These are phyloP conservation scores for Aspergillus latus DNA, from an alignment of 2,329 filamentous ascomycete species.

Conservation along the genomic window DNA sequence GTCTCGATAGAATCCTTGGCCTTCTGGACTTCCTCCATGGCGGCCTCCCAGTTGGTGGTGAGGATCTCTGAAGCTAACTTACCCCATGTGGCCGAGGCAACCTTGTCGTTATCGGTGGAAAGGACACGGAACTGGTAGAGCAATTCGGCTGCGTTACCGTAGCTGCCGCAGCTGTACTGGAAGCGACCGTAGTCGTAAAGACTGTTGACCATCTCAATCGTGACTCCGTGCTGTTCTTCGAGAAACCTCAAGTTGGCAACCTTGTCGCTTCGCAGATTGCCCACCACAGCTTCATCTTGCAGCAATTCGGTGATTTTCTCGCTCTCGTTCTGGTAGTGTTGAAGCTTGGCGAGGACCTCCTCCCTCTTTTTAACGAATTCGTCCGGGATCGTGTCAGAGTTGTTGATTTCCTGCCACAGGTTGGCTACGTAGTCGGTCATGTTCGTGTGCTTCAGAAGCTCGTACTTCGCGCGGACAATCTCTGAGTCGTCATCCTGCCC, in stretches of 20 bases:
- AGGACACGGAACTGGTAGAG: constrained; percentile 98
- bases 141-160: constrained; percentile 82
- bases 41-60: constrained; percentile 89
- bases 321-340: constrained; percentile 82
- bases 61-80: constrained; percentile 96
- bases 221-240: constrained; percentile 94
- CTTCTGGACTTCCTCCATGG: constrained; percentile 86
- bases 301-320: constrained; percentile 85
- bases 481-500: constrained; percentile 76
- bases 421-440: constrained; percentile 98
- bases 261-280: constrained; percentile 91
- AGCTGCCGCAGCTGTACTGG: constrained; percentile 96
- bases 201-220: constrained; percentile 90
- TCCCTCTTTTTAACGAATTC: constrained; percentile 89
- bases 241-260: constrained; percentile 97
- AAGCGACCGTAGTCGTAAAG: constrained; percentile 96
- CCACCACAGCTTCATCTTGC: constrained; percentile 84
- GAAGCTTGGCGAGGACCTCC: constrained; percentile 78
- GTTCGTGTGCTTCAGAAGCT: constrained; percentile 94
- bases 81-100: constrained; percentile 93
- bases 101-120: constrained; percentile 98
- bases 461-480: constrained; percentile 83
- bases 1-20: constrained; percentile 91
- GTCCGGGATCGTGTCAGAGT: constrained; percentile 71
- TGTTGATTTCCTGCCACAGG: constrained; percentile 85